These are phyloP conservation scores for Megacollybia marginata DNA, from an alignment of 768 basidiomycete genomes.

Conservation along the genomic window DNA sequence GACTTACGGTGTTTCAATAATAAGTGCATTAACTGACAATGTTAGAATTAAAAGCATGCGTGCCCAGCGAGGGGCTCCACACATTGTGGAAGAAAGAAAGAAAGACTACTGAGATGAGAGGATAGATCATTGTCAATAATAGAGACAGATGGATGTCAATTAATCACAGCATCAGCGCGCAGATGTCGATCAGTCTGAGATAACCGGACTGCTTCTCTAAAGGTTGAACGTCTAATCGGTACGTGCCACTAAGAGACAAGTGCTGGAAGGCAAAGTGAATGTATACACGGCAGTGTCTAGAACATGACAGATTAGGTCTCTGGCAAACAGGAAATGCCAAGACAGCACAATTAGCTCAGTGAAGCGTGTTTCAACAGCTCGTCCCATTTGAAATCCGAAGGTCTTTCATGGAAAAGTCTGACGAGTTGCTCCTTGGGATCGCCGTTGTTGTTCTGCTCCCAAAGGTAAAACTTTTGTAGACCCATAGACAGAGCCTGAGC, in stretches of 20 bases:
- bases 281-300: not conserved
- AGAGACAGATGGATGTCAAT: no score
- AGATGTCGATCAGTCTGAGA: not conserved
- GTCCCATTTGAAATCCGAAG: slow-evolving; percentile 77
- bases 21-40: not conserved
- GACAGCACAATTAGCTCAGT: not conserved
- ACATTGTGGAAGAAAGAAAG: not conserved
- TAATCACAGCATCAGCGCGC: no score
- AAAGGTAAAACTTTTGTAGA: slow-evolving; percentile 82
- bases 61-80: not conserved
- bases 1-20: not conserved
- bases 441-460: slow-evolving; percentile 30
- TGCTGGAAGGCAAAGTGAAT: not conserved
- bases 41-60: not conserved
- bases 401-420: slow-evolving; percentile 69
- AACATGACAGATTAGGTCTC: not conserved
- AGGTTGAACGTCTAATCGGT: not conserved
- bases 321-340: not conserved
- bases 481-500: slow-evolving; percentile 77
- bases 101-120: not conserved
- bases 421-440: slow-evolving; percentile 45
- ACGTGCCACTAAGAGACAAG: not conserved
- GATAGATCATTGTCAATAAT: not conserved
- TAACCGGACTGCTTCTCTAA: not conserved
- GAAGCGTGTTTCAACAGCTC: slow-evolving; percentile 53